Percentiles rank a stretch among this genome's conserved stretches.
Conservation (phyloP, 225 moss, liverwort and hornwort species). For the Straminergon stramineum region DNA sequence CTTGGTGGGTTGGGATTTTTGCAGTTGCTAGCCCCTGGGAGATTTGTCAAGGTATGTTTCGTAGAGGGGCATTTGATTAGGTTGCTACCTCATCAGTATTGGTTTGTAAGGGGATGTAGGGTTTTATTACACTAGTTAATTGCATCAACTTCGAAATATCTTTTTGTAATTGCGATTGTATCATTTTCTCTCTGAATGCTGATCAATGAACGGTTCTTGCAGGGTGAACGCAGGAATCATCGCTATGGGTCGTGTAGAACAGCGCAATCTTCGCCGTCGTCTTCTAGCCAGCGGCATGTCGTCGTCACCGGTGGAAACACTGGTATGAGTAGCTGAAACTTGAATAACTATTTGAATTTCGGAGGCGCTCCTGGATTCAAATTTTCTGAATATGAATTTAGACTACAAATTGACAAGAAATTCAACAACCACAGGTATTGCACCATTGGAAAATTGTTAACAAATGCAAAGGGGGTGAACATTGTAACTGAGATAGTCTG, state of each 20-base stretch:
- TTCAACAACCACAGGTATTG: neutral
- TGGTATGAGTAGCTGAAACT: constrained; percentile 23
- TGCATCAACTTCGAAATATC: neutral
- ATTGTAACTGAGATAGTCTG: too few relatives aligned
- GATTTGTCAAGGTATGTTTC: neutral
- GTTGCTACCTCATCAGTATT: neutral
- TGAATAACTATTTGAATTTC: neutral
- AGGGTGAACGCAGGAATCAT: neutral
- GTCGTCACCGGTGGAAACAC: constrained; percentile 70
- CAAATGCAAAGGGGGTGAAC: neutral
- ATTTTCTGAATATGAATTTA: neutral
- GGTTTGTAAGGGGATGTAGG: neutral
- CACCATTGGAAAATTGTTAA: neutral
- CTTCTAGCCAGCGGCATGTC: constrained; percentile 42
- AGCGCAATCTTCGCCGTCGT: neutral
- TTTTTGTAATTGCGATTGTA: neutral
- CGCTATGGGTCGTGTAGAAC: neutral
- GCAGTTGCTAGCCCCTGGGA: neutral
- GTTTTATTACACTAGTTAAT: neutral
- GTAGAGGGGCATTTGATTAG: neutral
- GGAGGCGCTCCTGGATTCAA: neutral
- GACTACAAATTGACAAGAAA: neutral
- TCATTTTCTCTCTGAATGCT: neutral
- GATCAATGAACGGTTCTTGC: neutral
- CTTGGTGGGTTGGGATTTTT: neutral